phyloP scores from a whole-genome alignment of 805 yeast genomes.

The Sungouiozyma ichnusensis region DNA sequence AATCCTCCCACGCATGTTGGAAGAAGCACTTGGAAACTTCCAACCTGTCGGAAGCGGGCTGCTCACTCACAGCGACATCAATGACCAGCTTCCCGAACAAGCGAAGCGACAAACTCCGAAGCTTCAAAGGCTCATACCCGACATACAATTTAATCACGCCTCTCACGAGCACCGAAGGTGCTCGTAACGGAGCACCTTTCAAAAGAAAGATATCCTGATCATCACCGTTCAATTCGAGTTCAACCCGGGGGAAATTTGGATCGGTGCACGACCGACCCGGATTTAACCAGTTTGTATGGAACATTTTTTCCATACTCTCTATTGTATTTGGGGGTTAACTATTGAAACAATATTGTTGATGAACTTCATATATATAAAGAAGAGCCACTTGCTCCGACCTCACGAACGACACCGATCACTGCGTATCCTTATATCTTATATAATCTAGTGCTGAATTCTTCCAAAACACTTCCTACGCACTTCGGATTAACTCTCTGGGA shows the following conservation, averaged over 20 bases:
- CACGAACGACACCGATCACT: too few species aligned
- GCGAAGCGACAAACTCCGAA: conserved; percentile 54
- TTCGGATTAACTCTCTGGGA: too few species aligned
- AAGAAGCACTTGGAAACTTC: conserved; percentile 53
- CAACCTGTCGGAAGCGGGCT: conserved; percentile 1
- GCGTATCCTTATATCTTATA: too few species aligned
- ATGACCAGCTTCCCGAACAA: conserved; percentile 49
- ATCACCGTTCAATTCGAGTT: conserved; percentile 48
- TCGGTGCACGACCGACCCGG: not conserved
- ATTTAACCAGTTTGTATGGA: not conserved
- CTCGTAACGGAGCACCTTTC: conserved; percentile 69
- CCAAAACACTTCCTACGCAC: too few species aligned
- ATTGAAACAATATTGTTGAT: too few species aligned
- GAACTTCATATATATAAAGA: too few species aligned
- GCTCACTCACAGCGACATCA: not conserved
- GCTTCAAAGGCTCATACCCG: conserved; percentile 53
- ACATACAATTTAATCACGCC: conserved; percentile 74
- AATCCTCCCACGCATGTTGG: conserved; percentile 71
- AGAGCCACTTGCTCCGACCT: too few species aligned
- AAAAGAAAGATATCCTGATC: conserved; percentile 64
- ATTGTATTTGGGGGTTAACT: too few species aligned
- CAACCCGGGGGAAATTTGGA: conserved; percentile 26
- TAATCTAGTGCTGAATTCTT: too few species aligned
- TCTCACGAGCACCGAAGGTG: conserved; percentile 61
- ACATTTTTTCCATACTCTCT: too few species aligned